A percentile compares a stretch with the other conserved stretches of the same genome.
Conservation (phyloP, 2,329 filamentous ascomycete species). For the Raffaelea arxii region DNA sequence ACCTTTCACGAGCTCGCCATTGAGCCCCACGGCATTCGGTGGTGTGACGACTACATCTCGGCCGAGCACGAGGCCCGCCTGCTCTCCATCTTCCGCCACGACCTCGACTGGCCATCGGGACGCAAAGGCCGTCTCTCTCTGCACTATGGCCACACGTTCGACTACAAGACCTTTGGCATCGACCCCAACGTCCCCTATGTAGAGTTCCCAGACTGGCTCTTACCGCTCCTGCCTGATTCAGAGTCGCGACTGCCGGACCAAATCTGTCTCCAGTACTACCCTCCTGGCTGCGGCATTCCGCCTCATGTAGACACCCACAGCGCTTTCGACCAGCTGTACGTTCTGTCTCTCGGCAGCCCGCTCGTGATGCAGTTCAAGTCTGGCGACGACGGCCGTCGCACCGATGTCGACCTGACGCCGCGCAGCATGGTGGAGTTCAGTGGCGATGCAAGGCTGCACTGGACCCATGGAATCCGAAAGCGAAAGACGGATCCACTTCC, state of each 20-base stretch:
- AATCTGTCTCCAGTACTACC: constrained; percentile 51
- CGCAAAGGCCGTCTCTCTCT: constrained; percentile 36
- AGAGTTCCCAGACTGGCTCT: constrained; percentile 41
- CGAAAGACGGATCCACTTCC: constrained; percentile 31
- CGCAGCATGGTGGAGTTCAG: constrained; percentile 42
- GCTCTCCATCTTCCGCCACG: constrained; percentile 31
- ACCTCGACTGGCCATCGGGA: constrained; percentile 37
- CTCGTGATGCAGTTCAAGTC: constrained; percentile 35
- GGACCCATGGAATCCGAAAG: constrained; percentile 23
- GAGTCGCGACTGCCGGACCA: constrained; percentile 41
- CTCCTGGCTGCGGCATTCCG: constrained; percentile 49
- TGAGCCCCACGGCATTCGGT: constrained; percentile 27
- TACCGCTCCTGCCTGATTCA: constrained; percentile 33
- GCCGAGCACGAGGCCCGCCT: constrained; percentile 33
- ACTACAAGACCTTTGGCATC: constrained; percentile 48
- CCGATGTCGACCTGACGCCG: constrained; percentile 36
- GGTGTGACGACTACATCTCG: constrained; percentile 37
- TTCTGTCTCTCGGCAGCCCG: constrained; percentile 30
- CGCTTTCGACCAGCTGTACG: constrained; percentile 34
- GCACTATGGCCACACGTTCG: constrained; percentile 48
- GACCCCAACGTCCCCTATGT: constrained; percentile 38
- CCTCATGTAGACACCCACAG: constrained; percentile 51
- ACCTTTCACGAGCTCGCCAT: constrained; percentile 14
- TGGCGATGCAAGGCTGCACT: constrained; percentile 40
- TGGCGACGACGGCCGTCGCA: constrained; percentile 16